Base-by-base conservation (phyloP, 148 eudicot species). In the Camellia granthamiana region DNA sequence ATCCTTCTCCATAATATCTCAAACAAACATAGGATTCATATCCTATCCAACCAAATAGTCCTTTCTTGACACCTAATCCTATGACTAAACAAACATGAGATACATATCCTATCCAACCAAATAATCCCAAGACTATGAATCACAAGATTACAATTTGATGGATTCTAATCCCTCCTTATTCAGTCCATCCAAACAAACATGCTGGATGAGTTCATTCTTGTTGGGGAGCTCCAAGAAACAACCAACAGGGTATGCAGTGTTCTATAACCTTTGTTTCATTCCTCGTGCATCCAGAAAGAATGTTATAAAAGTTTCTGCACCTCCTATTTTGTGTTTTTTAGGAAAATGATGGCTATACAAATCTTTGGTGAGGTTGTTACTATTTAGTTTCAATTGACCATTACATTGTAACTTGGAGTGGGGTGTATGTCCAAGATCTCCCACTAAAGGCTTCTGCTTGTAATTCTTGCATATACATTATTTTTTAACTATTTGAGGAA, bases 161-260 rank as follows among this genome's bases (percentile, higher is more conserved):
- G 1, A 30, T 30, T 30, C 1, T 1, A 30, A 30, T 30, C 38
- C 38, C 0, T 30, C 38, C 1, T 30, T 30, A 30, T 30, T 0
- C 38, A 30, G 1, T 30, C 1, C 1, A 1, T 30, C 38, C 38
- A 30, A 30, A 30, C 38, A 30, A 30, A 30, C 1, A 30, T 30
- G 38, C 38, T 30, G 1, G 83, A 80, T n/a, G 83, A 80, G 73
- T 80, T 80, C 65, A 80, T 80, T 54, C 83, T 74, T 74, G 83
- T 78, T 14, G 83, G 83, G 79, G 79, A 81, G 73, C 83, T 81
- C 77, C 83, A 81, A 75, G 83, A 81, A 65, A 81, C 83, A 54
- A 81, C 79, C 83, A 81, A 81, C 79, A 61, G 75, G 83, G 83
- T 81, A 66, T n/a, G 65, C 16, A 30, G 38, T 63, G 67, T 41